These are phyloP conservation scores for Kazachstania taianensis DNA, from an alignment of 805 yeast species.

Conservation along the genomic window DNA sequence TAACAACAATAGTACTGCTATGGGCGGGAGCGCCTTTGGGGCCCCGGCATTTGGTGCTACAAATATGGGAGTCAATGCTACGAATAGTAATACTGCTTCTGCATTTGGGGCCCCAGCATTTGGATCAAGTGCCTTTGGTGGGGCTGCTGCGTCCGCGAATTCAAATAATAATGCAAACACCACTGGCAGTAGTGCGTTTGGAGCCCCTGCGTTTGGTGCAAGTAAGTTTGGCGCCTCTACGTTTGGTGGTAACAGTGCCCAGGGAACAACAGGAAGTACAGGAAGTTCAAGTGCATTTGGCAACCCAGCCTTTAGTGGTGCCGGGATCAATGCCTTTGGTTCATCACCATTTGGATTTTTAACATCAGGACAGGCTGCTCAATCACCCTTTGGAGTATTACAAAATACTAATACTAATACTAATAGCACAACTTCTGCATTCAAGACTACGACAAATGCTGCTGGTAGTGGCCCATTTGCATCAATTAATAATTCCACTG, in stretches of 20 bases:
- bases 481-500: no score
- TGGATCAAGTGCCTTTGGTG: slow-evolving; percentile 8
- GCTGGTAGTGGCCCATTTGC: background rate
- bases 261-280: background rate
- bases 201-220: slow-evolving; percentile 17
- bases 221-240: slow-evolving; percentile 10
- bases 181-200: slow-evolving; percentile 9
- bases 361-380: background rate
- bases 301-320: slow-evolving; percentile 8
- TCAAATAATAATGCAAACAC: no score
- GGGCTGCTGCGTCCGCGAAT: slow-evolving; percentile 1
- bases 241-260: slow-evolving; percentile 7
- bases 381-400: slow-evolving; percentile 1
- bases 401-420: slow-evolving; percentile 5
- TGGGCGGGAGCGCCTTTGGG: slow-evolving; percentile 12
- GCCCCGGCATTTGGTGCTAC: slow-evolving; percentile 16
- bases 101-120: slow-evolving; percentile 18
- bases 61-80: no score
- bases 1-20: slow-evolving; percentile 1
- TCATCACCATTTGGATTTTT: slow-evolving; percentile 19
- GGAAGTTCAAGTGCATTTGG: slow-evolving; percentile 13
- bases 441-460: background rate
- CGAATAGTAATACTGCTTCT: slow-evolving; percentile 5
- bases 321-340: slow-evolving; percentile 13
- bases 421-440: slow-evolving; percentile 10